Base-by-base conservation (phyloP, 2,329 filamentous ascomycete species). In the Fusarium sp. region DNA sequence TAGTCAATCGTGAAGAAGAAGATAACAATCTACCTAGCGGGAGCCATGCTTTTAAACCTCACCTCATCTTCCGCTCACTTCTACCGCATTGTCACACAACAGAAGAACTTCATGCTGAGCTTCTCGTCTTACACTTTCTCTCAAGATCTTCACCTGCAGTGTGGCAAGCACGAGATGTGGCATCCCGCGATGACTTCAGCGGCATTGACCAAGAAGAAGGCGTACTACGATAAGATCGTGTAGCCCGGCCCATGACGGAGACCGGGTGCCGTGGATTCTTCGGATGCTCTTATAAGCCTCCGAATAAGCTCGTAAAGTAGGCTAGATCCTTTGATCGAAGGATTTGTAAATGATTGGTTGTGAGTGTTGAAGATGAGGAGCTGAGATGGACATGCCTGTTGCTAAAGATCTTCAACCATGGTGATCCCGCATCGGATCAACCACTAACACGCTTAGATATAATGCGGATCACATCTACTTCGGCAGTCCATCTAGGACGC, bases 261-360 rank as follows among this genome's bases (percentile, higher is more conserved):
- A 42, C 57, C 73, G 73, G 73, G 61, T 57, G 56, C 73, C 73
- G 73, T 61, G 57, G 48, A 62, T 61, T 32, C 61, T 25, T 58
- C 55, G 54, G 52, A 57, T 41, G 30, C 20, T 9, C 42, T 52
- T 51, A 58, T 30, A 53, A 71, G 42, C 48, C 22, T 20, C 44
- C 25, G n/a, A 58, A 32, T 57, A 56, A 61, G 34, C 46, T 46
- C 37, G 24, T 48, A 37, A 48, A 51, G n/a, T 7, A 16, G 13
- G 6, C 5, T 18, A 6, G 25, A 41, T 25, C 44, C 10, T 37
- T 48, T 13, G 4, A 18, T 20, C 18, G 10, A 20, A 25, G 24
- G 30, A 41, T 27, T 16, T 13, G 18, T 11, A 11, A 5, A 18
- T 20, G 1, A 9, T 37, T 46, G 7, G 9, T 11, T 2, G 41